Evolutionary conservation across 768 basidiomycete genomes (phyloP).

Genomic region (Collybia sp.): DNA sequence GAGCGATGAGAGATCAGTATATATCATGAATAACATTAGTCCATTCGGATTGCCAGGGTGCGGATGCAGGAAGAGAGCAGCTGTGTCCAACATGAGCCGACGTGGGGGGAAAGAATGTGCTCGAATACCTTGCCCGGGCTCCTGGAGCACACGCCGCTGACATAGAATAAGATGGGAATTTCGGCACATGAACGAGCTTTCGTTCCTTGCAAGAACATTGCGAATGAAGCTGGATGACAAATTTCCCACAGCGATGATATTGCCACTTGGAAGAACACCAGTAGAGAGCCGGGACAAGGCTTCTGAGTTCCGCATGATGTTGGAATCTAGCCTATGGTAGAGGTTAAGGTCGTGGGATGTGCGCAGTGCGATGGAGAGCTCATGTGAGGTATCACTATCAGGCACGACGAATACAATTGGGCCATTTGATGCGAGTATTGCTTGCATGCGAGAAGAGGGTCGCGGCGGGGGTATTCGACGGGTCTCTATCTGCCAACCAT

Average conservation of each 20-base stretch:
- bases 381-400: constrained; percentile 20
- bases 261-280: constrained; percentile 23
- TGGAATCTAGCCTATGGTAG: constrained; percentile 67
- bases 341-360: constrained; percentile 63
- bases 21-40: constrained; percentile 52
- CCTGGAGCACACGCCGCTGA: constrained; percentile 17
- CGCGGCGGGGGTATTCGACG: constrained; percentile 5
- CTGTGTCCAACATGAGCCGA: constrained; percentile 15
- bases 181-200: constrained; percentile 26
- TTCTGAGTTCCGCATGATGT: constrained; percentile 46
- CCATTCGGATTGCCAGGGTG: constrained; percentile 38
- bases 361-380: constrained; percentile 53
- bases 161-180: constrained; percentile 20
- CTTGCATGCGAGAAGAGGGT: constrained; percentile 57
- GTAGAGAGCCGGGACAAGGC: no score
- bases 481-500: constrained; percentile 5
- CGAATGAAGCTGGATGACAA: constrained; percentile 26
- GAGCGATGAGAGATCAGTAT: constrained; percentile 49
- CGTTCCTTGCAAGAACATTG: constrained; percentile 22
- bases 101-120: constrained; percentile 14
- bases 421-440: constrained; percentile 49
- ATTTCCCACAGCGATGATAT: constrained; percentile 56
- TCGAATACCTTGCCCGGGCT: constrained; percentile 23
- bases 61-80: constrained; percentile 65
- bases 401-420: constrained; percentile 58